Evolutionary conservation across 805 yeast species (phyloP), one percentile per base, ranked within the genome.

Genomic region (Metschnikowia borealis): DNA sequence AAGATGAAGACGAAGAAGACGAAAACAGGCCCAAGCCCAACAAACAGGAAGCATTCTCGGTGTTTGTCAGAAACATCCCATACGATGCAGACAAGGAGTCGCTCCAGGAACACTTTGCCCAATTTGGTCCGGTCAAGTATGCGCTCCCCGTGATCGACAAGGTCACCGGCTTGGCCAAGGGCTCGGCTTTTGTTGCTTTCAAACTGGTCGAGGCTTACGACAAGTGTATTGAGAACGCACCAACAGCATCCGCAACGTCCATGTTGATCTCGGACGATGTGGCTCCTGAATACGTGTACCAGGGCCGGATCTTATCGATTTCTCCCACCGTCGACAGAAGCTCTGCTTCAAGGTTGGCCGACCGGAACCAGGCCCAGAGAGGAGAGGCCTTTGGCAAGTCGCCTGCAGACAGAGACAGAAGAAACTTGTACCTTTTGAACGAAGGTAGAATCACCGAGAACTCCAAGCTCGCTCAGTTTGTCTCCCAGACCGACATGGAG

Each of bases 101-200:
- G 1, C 74, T 94, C 37, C 77, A 74, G 44, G 89, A 83, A 47
- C 98, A 92, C 65, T 94, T 94, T 62, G 68, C 70, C 51, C 79
- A 82, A 58, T 90, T 94, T 65, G 99, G 99, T 11, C 79, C 87
- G 6, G 89, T 94, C 20, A 85, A 86, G 59, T 94, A 90, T 65
- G 99, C 99, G 0, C 76, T 94, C 41, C 97, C 98, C 0, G 99
- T 94, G 13, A 75, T 85, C 54, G 99, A 94, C 62, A 87, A 76
- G 62, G 85, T 76, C 49, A 84, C 96, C 2, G 96, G 95, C 5
- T 72, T 88, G 53, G 92, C 98, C 11, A 87, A 79, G 65, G 99
- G 99, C 54, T 86, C 97, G 0, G 99, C 97, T 0, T 94, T 94
- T 65, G 96, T 94, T 39, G 96, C 96, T 0, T 94, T 94, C 64